Base-by-base conservation (phyloP, 371 early-diverging fungal genomes). In the Zancudomyces culisetae region DNA sequence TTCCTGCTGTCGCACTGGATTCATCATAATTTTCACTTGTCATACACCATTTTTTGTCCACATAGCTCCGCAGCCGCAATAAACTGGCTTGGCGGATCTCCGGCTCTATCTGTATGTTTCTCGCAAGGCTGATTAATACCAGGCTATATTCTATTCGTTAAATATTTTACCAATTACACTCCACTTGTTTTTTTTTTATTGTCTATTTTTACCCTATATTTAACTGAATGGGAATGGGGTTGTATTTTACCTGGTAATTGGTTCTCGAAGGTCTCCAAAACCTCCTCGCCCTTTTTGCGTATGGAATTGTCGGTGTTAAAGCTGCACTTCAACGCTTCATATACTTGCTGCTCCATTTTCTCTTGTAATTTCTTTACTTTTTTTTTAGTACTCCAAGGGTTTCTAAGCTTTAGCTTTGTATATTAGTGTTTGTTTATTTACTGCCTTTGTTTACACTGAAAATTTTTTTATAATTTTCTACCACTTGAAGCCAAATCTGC, bases 41-140 rank as follows among this genome's bases (percentile, higher is more conserved):
- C 57, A 60, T 70, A 10, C 83, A 77, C 91, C 91, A 90, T 64
- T 84, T 80, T 2, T 71, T 73, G 52, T 77, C 76, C 18, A 88
- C 69, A 57, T 82, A 88, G 3, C 74, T 72, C 60, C 82, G 86
- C 22, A 91, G 63, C 30, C 80, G 70, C 18, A 88, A 60, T 18
- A 85, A 80, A n/a, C 90, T 86, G 64, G 77, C 74, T 64, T 86
- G 90, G 52, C 87, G 79, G 47, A 82, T 74, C n/a, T 79, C 69
- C 45, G 74, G 51, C 10, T 72, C 69, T 43, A 75, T 67, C 52
- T 79, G 78, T 35, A 70, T 71, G n/a, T 83, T 70, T 6, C 80
- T 60, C 0, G 81, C 74, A 27, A 85, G 70, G 43, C 71, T 75
- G 21, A 78, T 75, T 39, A 84, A 73, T 49, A 77, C 80, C 49